phyloP scores from a whole-genome alignment of 2,329 filamentous ascomycete genomes.

The Aspergillus luchuensis region DNA sequence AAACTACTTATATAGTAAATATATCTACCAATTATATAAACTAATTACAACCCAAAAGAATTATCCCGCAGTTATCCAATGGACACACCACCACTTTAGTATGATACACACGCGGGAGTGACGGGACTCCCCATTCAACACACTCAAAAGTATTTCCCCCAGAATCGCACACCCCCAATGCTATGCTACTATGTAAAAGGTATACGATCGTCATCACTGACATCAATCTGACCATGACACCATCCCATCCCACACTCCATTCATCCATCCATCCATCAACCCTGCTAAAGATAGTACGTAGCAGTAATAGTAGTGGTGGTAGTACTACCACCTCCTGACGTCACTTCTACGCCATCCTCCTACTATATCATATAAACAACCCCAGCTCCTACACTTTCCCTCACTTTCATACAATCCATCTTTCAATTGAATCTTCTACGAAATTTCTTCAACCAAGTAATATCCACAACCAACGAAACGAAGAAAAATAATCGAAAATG shows the following conservation, averaged over 20 bases:
- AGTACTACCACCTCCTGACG: conserved; percentile 15
- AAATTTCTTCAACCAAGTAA: background rate
- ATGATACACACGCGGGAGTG: too few relatives aligned
- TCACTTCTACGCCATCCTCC: conserved; percentile 23
- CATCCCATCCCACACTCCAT: background rate
- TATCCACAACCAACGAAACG: background rate
- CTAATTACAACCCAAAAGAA: too few relatives aligned
- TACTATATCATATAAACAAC: conserved; percentile 9
- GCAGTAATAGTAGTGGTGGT: background rate
- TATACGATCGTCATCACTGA: too few relatives aligned
- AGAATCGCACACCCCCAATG: too few relatives aligned
- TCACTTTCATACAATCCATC: background rate
- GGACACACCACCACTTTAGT: too few relatives aligned
- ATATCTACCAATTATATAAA: too few relatives aligned
- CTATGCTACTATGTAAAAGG: too few relatives aligned
- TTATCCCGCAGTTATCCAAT: too few relatives aligned
- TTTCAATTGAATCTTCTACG: background rate
- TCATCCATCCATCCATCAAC: background rate
- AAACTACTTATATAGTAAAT: too few relatives aligned
- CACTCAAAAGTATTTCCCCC: too few relatives aligned
- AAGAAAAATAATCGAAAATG: conserved; percentile 23
- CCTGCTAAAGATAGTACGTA: background rate
- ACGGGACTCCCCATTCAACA: too few relatives aligned
- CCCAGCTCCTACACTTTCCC: background rate
- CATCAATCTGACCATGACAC: background rate